Conservation (phyloP, 2,329 filamentous ascomycete genomes). For the Didymella segeticola region DNA sequence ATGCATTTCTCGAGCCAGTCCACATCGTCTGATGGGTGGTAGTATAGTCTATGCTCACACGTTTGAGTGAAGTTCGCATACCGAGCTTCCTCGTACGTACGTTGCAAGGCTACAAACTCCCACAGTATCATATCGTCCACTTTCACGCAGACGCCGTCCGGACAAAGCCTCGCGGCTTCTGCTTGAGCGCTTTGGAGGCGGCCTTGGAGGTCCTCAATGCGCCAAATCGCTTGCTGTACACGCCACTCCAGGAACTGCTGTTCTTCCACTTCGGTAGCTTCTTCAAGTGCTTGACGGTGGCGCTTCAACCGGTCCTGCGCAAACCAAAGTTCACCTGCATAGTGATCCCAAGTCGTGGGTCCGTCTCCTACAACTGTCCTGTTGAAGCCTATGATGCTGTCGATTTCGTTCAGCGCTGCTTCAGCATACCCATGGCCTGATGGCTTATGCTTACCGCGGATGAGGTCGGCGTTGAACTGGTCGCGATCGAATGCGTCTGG, state of each 20-base stretch:
- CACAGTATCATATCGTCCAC: slow-evolving; percentile 17
- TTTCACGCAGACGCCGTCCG: slow-evolving; percentile 3
- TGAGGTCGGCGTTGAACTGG: slow-evolving; percentile 22
- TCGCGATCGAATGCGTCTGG: slow-evolving; percentile 7
- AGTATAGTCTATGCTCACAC: neutral
- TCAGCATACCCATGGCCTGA: slow-evolving; percentile 9
- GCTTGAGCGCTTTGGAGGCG: slow-evolving; percentile 12
- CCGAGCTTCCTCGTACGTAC: slow-evolving; percentile 5
- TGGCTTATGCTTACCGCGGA: slow-evolving; percentile 15
- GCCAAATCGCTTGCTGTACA: slow-evolving; percentile 2
- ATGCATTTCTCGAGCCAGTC: slow-evolving; percentile 12
- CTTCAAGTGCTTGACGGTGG: neutral
- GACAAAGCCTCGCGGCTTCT: slow-evolving; percentile 8
- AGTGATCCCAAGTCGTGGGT: neutral
- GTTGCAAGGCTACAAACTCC: slow-evolving; percentile 14
- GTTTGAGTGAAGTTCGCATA: neutral
- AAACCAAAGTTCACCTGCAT: neutral
- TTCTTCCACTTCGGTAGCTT: neutral
- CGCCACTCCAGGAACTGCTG: neutral
- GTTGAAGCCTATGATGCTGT: slow-evolving; percentile 3
- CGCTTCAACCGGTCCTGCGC: neutral
- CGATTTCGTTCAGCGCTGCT: neutral
- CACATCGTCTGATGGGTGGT: neutral
- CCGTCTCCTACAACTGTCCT: neutral
- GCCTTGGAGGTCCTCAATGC: neutral